Conservation (phyloP, 805 yeast species). For the Metschnikowia aberdeeniae region DNA sequence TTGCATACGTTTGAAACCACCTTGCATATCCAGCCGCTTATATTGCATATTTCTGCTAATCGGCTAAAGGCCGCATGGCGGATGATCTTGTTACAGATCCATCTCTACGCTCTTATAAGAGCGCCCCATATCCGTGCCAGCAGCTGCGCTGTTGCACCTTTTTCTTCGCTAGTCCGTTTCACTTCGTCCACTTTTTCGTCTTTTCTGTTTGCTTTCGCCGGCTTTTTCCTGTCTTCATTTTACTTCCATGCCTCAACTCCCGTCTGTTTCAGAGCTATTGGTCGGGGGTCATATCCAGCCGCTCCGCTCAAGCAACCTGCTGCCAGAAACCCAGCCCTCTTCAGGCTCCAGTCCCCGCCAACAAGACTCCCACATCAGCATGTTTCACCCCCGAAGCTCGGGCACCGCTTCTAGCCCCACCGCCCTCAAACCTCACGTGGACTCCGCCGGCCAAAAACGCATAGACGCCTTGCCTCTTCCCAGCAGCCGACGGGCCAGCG, state of each 20-base stretch:
- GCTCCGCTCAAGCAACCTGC: not conserved
- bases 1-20: not conserved
- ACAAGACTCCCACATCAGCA: not conserved
- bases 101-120: constrained; percentile 1
- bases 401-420: not conserved
- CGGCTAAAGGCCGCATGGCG: constrained; percentile 3
- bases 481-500: not conserved
- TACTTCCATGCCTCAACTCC: constrained; percentile 15
- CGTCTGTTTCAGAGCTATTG: constrained; percentile 19
- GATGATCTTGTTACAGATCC: constrained; percentile 4
- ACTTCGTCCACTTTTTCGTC: not conserved
- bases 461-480: not conserved
- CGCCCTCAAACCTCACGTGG: not conserved
- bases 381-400: not conserved
- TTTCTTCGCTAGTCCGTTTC: not conserved
- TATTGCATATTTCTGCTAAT: constrained; percentile 2
- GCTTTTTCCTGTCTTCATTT: no score
- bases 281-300: constrained; percentile 16
- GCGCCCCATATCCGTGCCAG: not conserved
- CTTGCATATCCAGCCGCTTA: constrained; percentile 3
- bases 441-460: no score
- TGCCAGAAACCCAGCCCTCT: not conserved
- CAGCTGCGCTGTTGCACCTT: not conserved
- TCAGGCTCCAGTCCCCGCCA: constrained; percentile 11
- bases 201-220: not conserved